Base-by-base conservation (phyloP, 2,329 filamentous ascomycete species). In the Cryphonectria carpinicola region DNA sequence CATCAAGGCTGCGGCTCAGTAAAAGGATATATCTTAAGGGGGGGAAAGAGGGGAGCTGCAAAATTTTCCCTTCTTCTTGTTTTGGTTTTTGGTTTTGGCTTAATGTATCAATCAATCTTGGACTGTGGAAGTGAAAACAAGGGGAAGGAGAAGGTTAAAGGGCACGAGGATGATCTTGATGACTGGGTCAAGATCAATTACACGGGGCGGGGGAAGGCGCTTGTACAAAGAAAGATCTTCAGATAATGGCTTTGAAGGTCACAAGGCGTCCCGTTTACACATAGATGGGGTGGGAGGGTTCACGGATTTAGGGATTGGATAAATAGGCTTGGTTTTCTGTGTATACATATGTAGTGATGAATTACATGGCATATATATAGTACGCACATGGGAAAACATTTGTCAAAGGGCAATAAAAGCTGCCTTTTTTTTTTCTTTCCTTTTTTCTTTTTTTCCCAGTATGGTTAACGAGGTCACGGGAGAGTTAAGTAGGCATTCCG, bases 1-100 rank as follows among this genome's bases (percentile, higher is more conserved):
- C 72, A 76, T 79, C 39, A 49, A 74, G 58, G 75, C 76, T 22
- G 75, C 76, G 32, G 28, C 6, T 8, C 39, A 32, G 41, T 35
- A 28, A 10, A 10, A 17, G 54, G 14, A 10, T 32, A 32, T 32
- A 32, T 32, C 32, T 32, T 32, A 3, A 3, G 32, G 32, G 32
- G 28, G 28, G 28, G 28, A 3, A 32, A 32, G 32, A 4, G 0
- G 32, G 32, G 32, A 32, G 4, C 3, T 32, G 32, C 32, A 32
- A 32, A 32, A 4, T 32, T 32, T 32, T 32, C 4, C 4, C 4
- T 32, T 32, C 4, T 56, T 37, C 10, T 37, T 37, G 3, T 37
- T 10, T 37, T 37, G 35, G 4, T 28, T 56, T 46, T 46, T 46
- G 5, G 19, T 46, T 7, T 49, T 49, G 22, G 17, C 19, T 49